Conservation (phyloP, 1,139 yeast species). For the Hemisphaericaspora xylanilytica region DNA sequence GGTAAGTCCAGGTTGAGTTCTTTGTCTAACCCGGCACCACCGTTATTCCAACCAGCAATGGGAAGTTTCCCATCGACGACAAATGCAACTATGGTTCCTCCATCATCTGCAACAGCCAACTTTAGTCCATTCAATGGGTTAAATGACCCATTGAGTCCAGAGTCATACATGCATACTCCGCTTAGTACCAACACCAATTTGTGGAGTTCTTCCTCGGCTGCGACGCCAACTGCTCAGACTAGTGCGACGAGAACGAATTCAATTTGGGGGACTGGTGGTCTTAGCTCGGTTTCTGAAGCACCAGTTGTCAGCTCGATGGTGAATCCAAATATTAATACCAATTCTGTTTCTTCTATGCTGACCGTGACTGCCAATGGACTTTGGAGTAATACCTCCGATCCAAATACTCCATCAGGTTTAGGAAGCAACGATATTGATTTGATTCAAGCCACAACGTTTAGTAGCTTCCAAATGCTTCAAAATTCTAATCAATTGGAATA, state of each 20-base stretch:
- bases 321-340: slow-evolving; percentile 1
- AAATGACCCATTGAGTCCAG: slow-evolving; percentile 11
- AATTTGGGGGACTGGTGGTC: slow-evolving; percentile 27
- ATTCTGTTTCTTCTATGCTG: neutral
- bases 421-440: slow-evolving; percentile 9
- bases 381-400: slow-evolving; percentile 11
- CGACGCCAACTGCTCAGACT: slow-evolving; percentile 4
- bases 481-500: slow-evolving; percentile 35
- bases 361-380: slow-evolving; percentile 5
- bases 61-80: slow-evolving; percentile 2
- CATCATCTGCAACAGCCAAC: slow-evolving; percentile 4
- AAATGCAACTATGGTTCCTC: slow-evolving; percentile 1
- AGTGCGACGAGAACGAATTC: slow-evolving; percentile 26
- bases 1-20: slow-evolving; percentile 15
- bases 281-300: slow-evolving; percentile 1
- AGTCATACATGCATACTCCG: slow-evolving; percentile 8
- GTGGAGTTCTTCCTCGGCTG: slow-evolving; percentile 20
- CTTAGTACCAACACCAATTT: slow-evolving; percentile 11
- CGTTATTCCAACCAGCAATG: neutral
- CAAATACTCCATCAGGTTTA: neutral
- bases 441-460: slow-evolving; percentile 24
- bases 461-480: slow-evolving; percentile 35
- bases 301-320: neutral
- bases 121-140: slow-evolving; percentile 16
- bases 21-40: slow-evolving; percentile 8